phyloP scores from a whole-genome alignment of 2,329 filamentous ascomycete species.

The Fusarium veterinarium region DNA sequence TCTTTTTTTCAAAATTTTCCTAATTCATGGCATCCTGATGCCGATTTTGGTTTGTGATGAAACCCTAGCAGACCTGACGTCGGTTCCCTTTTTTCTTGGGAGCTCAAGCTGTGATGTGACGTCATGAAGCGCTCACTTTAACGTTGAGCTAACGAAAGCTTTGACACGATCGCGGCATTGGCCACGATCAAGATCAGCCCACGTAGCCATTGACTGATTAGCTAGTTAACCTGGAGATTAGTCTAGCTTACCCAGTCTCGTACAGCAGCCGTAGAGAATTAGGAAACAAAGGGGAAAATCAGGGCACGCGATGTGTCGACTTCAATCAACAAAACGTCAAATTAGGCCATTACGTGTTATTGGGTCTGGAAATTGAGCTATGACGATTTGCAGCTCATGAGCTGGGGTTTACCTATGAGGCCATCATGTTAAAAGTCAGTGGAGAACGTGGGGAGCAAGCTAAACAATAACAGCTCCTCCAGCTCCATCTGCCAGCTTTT shows the following conservation, averaged over 20 bases:
- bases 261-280: background rate
- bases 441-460: conserved; percentile 31
- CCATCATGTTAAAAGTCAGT: conserved; percentile 34
- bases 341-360: conserved; percentile 36
- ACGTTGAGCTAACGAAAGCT: conserved; percentile 27
- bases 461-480: background rate
- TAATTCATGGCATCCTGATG: conserved; percentile 28
- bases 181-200: conserved; percentile 30
- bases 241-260: background rate
- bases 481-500: conserved; percentile 15
- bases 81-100: conserved; percentile 11
- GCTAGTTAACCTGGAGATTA: conserved; percentile 6
- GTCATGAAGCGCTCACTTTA: conserved; percentile 42
- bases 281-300: conserved; percentile 15
- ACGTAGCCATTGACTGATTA: conserved; percentile 10
- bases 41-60: conserved; percentile 20
- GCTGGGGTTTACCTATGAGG: conserved; percentile 20
- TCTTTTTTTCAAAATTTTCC: conserved; percentile 23
- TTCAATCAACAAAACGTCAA: conserved; percentile 15
- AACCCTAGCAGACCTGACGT: conserved; percentile 25
- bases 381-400: conserved; percentile 30
- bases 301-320: conserved; percentile 14
- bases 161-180: conserved; percentile 35
- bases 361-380: conserved; percentile 7
- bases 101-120: conserved; percentile 28